phyloP scores from a whole-genome alignment of 257 asterid genomes.

The Plantago elongata region DNA sequence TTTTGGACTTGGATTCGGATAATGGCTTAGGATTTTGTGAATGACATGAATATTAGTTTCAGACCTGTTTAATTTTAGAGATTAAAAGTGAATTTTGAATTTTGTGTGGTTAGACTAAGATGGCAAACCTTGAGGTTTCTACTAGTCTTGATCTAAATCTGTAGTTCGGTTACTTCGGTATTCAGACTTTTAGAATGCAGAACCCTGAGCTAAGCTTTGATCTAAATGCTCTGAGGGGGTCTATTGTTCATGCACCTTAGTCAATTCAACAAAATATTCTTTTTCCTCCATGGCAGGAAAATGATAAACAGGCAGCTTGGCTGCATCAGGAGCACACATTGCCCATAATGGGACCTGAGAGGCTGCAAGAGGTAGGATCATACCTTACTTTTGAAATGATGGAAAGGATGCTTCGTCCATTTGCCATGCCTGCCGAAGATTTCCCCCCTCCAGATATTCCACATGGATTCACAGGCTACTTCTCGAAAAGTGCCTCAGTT shows the following conservation, averaged over 20 bases:
- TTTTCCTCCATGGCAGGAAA: constrained; percentile 35
- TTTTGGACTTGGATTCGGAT: too few relatives aligned
- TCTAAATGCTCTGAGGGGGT: too few relatives aligned
- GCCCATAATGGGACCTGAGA: constrained; percentile 91
- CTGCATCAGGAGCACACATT: constrained; percentile 83
- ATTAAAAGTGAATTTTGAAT: too few relatives aligned
- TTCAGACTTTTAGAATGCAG: too few relatives aligned
- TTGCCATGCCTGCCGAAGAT: constrained; percentile 95
- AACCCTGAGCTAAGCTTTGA: too few relatives aligned
- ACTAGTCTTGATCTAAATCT: too few relatives aligned
- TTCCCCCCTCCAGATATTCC: constrained; percentile 85
- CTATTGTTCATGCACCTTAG: neutral
- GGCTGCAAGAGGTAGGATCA: constrained; percentile 82
- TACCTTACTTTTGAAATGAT: constrained; percentile 64
- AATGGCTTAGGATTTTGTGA: too few relatives aligned
- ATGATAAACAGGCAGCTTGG: constrained; percentile 58
- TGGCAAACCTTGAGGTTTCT: too few relatives aligned
- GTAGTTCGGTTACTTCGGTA: too few relatives aligned
- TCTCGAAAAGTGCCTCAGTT: constrained; percentile 83
- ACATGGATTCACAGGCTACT: constrained; percentile 86
- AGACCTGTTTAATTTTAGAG: too few relatives aligned
- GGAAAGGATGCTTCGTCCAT: constrained; percentile 80
- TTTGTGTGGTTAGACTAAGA: too few relatives aligned
- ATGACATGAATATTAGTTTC: too few relatives aligned
- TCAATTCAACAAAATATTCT: neutral